Evolutionary conservation across 495 filamentous ascomycete genomes (phyloP).

Genomic region (Hyaloscypha hepaticicola): DNA sequence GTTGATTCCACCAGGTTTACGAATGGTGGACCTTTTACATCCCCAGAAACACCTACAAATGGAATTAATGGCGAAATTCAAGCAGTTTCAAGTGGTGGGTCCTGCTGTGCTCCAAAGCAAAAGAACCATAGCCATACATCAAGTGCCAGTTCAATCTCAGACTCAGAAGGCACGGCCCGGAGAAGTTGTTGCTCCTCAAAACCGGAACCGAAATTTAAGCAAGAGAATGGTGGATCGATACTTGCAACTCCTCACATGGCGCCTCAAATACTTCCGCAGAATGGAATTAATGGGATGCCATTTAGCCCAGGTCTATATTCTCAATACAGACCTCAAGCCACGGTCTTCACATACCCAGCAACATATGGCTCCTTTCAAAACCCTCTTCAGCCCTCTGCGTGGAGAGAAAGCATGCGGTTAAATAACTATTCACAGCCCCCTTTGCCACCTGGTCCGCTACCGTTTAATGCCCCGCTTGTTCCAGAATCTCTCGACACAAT

Average conservation of each 20-base stretch:
- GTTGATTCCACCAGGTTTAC: slow-evolving; percentile 9
- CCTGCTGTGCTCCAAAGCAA: slow-evolving; percentile 29
- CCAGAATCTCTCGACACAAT: slow-evolving; percentile 19
- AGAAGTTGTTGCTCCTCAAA: slow-evolving; percentile 29
- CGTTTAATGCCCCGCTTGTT: slow-evolving; percentile 24
- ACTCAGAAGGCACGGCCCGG: slow-evolving; percentile 12
- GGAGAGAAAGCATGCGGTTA: slow-evolving; percentile 36
- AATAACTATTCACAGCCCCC: slow-evolving; percentile 18
- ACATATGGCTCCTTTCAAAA: slow-evolving; percentile 42
- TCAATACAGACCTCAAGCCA: slow-evolving; percentile 18
- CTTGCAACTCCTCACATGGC: slow-evolving; percentile 9
- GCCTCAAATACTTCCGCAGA: slow-evolving; percentile 24
- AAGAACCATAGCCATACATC: slow-evolving; percentile 27
- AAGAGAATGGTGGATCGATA: slow-evolving; percentile 18
- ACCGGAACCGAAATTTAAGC: slow-evolving; percentile 9
- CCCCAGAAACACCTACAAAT: not conserved
- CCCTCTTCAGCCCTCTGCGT: slow-evolving; percentile 43
- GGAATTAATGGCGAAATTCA: not conserved
- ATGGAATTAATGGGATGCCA: slow-evolving; percentile 22
- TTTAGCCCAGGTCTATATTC: slow-evolving; percentile 21
- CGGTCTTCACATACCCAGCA: slow-evolving; percentile 35
- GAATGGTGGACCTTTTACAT: slow-evolving; percentile 2
- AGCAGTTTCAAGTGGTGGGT: slow-evolving; percentile 4
- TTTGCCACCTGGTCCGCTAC: slow-evolving; percentile 6
- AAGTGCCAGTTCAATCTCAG: slow-evolving; percentile 21